Evolutionary conservation across 2,329 filamentous ascomycete genomes (phyloP).

Genomic region (Trichoderma asperellum): DNA sequence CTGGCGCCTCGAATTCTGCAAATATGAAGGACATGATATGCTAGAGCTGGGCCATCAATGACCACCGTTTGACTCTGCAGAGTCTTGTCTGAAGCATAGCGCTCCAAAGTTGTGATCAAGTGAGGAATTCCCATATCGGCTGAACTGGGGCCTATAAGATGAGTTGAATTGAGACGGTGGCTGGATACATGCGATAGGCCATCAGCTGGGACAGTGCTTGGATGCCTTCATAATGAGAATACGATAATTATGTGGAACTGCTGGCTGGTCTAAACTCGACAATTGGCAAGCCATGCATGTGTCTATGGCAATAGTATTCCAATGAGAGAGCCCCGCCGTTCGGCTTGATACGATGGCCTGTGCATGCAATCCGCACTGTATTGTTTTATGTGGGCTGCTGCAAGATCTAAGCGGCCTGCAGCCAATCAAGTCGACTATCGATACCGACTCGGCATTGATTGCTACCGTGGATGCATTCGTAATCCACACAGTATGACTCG

Average conservation of each 20-base stretch:
- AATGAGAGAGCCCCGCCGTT: slow-evolving; percentile 12
- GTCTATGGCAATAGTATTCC: background rate
- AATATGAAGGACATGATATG: slow-evolving; percentile 70
- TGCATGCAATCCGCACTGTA: background rate
- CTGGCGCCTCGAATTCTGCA: slow-evolving; percentile 56
- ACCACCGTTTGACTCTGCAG: slow-evolving; percentile 52
- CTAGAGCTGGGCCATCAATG: slow-evolving; percentile 79
- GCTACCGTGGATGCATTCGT: background rate
- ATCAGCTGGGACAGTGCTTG: background rate
- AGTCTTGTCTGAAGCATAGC: slow-evolving; percentile 50
- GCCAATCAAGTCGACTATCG: background rate
- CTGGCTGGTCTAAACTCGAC: background rate
- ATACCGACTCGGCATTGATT: background rate
- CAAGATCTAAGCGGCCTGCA: background rate
- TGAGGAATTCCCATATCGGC: slow-evolving; percentile 62
- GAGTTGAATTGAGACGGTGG: background rate
- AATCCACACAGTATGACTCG: slow-evolving; percentile 17
- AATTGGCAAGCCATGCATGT: background rate
- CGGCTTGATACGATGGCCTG: background rate
- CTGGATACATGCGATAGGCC: background rate
- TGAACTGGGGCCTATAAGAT: too few relatives aligned
- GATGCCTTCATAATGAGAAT: background rate
- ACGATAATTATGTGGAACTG: slow-evolving; percentile 1
- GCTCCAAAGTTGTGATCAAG: slow-evolving; percentile 57
- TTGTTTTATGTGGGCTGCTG: background rate